These are phyloP conservation scores for Moricandia arvensis DNA, from an alignment of 345 rosid genomes.

Conservation along the genomic window DNA sequence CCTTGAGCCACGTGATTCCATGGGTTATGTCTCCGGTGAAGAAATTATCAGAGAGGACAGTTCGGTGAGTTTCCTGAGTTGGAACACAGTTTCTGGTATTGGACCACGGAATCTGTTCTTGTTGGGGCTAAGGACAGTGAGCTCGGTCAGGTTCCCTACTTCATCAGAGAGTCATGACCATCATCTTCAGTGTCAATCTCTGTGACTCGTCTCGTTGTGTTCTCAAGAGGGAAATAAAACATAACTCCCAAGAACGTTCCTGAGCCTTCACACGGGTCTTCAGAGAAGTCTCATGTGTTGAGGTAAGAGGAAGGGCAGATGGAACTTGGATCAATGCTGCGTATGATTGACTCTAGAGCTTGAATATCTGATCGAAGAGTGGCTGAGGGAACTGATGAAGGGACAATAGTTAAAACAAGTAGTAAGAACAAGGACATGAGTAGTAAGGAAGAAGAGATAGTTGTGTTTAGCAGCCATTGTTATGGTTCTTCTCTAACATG, in stretches of 20 bases:
- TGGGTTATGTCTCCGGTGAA: slow-evolving; percentile 50
- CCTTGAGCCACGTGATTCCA: slow-evolving; percentile 35
- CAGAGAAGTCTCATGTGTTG: slow-evolving; percentile 51
- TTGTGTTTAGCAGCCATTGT: slow-evolving; percentile 28
- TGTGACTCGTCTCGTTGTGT: slow-evolving; percentile 41
- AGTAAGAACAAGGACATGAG: slow-evolving; percentile 26
- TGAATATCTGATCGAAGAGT: slow-evolving; percentile 43
- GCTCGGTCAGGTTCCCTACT: not conserved
- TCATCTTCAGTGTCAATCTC: slow-evolving; percentile 50
- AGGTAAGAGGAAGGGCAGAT: slow-evolving; percentile 46
- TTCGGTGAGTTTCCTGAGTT: slow-evolving; percentile 44
- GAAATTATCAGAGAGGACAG: slow-evolving; percentile 41
- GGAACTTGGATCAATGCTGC: slow-evolving; percentile 49
- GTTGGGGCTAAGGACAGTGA: slow-evolving; percentile 37
- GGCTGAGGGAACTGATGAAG: slow-evolving; percentile 35
- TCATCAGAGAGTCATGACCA: slow-evolving; percentile 25
- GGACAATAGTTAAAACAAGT: not conserved
- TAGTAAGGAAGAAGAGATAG: not conserved
- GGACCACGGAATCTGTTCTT: slow-evolving; percentile 59
- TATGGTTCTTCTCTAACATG: slow-evolving; percentile 23
- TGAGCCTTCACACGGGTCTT: slow-evolving; percentile 35
- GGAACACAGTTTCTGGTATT: slow-evolving; percentile 44
- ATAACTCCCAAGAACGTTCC: slow-evolving; percentile 51
- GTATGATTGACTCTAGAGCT: slow-evolving; percentile 41
- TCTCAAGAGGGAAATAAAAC: slow-evolving; percentile 45